These are phyloP conservation scores for Diplogelasinospora grovesii DNA, from an alignment of 495 filamentous ascomycete genomes.

Conservation along the genomic window DNA sequence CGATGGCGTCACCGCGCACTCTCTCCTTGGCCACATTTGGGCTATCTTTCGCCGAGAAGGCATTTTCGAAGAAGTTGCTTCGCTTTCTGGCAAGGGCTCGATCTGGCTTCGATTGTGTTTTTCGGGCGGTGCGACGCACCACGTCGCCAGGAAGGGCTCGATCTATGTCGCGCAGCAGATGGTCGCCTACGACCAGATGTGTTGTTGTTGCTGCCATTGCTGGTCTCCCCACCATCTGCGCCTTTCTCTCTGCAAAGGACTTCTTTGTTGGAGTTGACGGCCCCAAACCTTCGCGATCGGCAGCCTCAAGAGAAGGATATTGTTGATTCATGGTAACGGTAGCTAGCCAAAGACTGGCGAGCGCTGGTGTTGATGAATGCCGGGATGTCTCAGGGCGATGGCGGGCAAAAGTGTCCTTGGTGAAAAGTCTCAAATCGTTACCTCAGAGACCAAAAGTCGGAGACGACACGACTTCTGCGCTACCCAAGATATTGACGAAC, in stretches of 20 bases:
- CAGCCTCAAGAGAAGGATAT: not conserved
- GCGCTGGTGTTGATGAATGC: too few species aligned
- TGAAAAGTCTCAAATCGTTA: too few species aligned
- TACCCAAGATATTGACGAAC: too few species aligned
- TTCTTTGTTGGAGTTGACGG: conserved; percentile 2
- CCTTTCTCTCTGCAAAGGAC: conserved; percentile 38
- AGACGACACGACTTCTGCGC: too few species aligned
- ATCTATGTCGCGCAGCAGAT: conserved; percentile 31
- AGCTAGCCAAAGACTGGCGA: too few species aligned
- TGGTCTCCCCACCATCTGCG: conserved; percentile 28
- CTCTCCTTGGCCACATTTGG: conserved; percentile 49
- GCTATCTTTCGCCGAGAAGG: conserved; percentile 34
- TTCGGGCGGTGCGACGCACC: conserved; percentile 9
- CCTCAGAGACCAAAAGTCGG: too few species aligned
- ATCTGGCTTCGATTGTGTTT: conserved; percentile 28
- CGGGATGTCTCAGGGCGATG: too few species aligned
- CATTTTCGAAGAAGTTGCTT: conserved; percentile 41
- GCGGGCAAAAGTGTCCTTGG: too few species aligned
- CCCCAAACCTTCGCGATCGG: not conserved
- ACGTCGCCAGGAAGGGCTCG: conserved; percentile 31
- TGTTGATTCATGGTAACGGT: too few species aligned
- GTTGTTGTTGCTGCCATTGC: conserved; percentile 32
- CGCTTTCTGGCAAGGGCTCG: conserved; percentile 30
- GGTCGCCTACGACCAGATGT: conserved; percentile 33
- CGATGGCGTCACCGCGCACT: conserved; percentile 57